Evolutionary conservation across 2,329 filamentous ascomycete species (phyloP), one percentile per base, ranked within the genome.

Genomic region (Diplocarpon rosae): DNA sequence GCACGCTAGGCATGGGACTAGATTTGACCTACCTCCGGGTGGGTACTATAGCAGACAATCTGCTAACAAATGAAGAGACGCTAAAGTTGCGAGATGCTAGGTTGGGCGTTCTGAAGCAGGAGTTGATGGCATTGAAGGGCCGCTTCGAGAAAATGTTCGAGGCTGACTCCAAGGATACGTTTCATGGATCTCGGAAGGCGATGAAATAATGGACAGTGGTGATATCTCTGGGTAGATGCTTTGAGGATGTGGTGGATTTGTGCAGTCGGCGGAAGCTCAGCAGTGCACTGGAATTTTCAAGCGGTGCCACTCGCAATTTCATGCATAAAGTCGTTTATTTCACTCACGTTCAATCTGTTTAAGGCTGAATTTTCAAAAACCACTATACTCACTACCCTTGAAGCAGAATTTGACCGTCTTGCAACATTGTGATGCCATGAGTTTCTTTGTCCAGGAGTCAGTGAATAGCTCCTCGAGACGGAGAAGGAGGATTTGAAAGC

Each of bases 61-160:
- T 20, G 0, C 20, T 42, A 6, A 42, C 27, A 12, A 50, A 49
- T 29, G 32, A 31, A 17, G 48, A 45, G 20, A 50, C 37, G 27
- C 34, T 50, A 17, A 35, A 14, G 11, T 6, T 40, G 17, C 39
- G 42, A 16, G 32, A 43, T 9, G 14, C 27, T 8, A 47, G 36
- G 4, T 28, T 35, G 10, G 29, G 31, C 5, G 24, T 14, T 4
- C 42, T 53, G 6, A 39, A 45, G 5, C 29, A 35, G 16, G 36
- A 58, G 15, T 33, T 59, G 34, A 15, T 20, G n/a, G 43, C n/a
- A 9, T 35, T 60, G 37, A 55, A 55, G 42, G 37, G 34, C 1
- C 46, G 41, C 11, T 54, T 56, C 14, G 53, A 56, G 31, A 42
- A 48, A n/a, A 45, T 59, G 1, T 52, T 53, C 37, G 24, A 42